Percentiles rank a stretch among this genome's conserved stretches.
Conservation (phyloP, 257 asterid species). For the Gentiana macrophylla region DNA sequence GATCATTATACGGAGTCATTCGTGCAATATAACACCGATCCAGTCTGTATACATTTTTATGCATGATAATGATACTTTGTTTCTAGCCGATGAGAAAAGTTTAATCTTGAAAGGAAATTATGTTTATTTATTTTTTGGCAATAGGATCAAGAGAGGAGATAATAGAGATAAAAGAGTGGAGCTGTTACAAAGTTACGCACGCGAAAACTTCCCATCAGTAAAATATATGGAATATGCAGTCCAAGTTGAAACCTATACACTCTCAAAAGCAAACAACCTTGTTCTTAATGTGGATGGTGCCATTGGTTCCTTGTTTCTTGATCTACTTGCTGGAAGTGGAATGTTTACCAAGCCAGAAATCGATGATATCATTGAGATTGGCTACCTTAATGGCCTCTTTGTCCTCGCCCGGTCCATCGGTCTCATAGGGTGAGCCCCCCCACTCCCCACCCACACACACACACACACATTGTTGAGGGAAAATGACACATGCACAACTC, state of each 20-base stretch:
- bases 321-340: constrained; percentile 98
- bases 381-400: constrained; percentile 93
- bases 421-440: constrained; percentile 80
- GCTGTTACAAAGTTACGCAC: constrained; percentile 68
- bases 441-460: too few species aligned
- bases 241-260: constrained; percentile 90
- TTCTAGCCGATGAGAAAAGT: too few species aligned
- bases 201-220: constrained; percentile 85
- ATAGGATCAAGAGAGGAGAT: constrained; percentile 95
- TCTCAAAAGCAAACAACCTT: constrained; percentile 87
- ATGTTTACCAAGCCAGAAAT: constrained; percentile 94
- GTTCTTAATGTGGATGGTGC: constrained; percentile 98
- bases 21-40: too few species aligned
- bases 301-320: constrained; percentile 94
- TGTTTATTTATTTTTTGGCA: constrained; percentile 9
- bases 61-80: too few species aligned
- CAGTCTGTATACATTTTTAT: too few species aligned
- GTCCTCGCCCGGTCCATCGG: constrained; percentile 99
- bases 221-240: constrained; percentile 99
- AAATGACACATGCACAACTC: too few species aligned
- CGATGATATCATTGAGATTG: constrained; percentile 84
- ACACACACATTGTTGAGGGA: too few species aligned
- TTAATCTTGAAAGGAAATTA: constrained; percentile 1
- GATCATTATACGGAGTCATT: too few species aligned
- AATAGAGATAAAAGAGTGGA: constrained; percentile 99